phyloP scores from a whole-genome alignment of 768 basidiomycete genomes.

The Suillus variegatus region DNA sequence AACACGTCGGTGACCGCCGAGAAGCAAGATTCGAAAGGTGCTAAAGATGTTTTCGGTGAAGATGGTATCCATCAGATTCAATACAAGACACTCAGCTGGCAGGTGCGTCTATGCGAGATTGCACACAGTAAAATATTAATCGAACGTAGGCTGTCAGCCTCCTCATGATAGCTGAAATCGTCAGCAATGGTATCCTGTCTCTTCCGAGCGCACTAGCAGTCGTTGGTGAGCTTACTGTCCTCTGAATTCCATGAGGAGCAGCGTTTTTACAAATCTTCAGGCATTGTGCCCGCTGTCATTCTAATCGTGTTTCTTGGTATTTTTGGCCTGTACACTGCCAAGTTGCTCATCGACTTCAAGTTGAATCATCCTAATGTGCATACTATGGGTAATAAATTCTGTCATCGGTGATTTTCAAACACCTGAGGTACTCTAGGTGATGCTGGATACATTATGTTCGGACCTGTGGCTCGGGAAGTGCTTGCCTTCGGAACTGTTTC shows the following conservation, averaged over 20 bases:
- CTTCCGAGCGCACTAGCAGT: conserved; percentile 52
- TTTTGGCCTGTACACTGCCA: conserved; percentile 53
- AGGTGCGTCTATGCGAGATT: conserved; percentile 29
- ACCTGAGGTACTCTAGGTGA: conserved; percentile 37
- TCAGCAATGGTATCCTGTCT: conserved; percentile 57
- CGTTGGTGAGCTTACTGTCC: conserved; percentile 38
- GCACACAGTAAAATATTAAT: background rate
- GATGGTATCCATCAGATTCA: conserved; percentile 46
- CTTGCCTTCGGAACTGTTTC: conserved; percentile 47
- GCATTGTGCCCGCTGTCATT: conserved; percentile 51
- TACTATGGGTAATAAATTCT: conserved; percentile 43
- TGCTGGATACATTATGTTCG: conserved; percentile 51
- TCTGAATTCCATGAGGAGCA: background rate
- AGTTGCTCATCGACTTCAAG: conserved; percentile 58
- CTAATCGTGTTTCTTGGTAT: conserved; percentile 53
- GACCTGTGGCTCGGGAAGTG: conserved; percentile 47
- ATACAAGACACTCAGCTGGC: conserved; percentile 57
- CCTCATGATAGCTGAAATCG: conserved; percentile 61
- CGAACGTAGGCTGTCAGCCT: conserved; percentile 44
- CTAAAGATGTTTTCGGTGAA: conserved; percentile 45
- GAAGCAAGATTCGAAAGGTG: conserved; percentile 3
- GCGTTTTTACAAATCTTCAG: conserved; percentile 22
- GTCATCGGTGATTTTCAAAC: background rate
- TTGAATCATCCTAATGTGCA: conserved; percentile 55
- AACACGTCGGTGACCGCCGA: background rate